Percentiles rank a stretch among this genome's conserved stretches.
Conservation (phyloP, 2,329 filamentous ascomycete species). For the Fusarium albosuccineum region DNA sequence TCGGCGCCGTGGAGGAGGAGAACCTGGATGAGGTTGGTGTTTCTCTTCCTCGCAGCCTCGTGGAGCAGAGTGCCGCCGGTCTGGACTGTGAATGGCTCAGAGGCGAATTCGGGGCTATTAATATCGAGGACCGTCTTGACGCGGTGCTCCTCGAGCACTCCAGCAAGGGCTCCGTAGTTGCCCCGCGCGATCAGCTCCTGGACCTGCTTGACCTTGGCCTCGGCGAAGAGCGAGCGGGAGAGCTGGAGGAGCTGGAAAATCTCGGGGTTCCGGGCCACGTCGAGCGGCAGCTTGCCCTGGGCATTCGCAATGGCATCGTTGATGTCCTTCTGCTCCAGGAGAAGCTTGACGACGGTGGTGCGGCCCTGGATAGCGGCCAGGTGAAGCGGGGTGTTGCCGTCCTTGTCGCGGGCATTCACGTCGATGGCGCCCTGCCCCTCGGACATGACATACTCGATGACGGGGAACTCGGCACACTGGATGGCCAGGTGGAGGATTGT, state of each 20-base stretch:
- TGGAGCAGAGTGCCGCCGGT: constrained; percentile 93
- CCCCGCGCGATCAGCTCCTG: constrained; percentile 80
- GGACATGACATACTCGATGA: constrained; percentile 95
- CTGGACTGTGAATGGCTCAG: constrained; percentile 81
- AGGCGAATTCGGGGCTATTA: constrained; percentile 89
- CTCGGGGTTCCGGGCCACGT: constrained; percentile 90
- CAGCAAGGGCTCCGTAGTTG: constrained; percentile 83
- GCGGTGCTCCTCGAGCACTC: constrained; percentile 84
- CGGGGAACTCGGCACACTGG: constrained; percentile 91
- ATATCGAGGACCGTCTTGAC: constrained; percentile 91
- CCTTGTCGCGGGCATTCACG: constrained; percentile 89
- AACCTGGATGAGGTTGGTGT: constrained; percentile 88
- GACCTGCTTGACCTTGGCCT: constrained; percentile 85
- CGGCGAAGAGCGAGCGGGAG: constrained; percentile 88
- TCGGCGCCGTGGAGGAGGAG: constrained; percentile 94
- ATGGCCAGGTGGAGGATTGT: constrained; percentile 94
- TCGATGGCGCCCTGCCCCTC: constrained; percentile 77
- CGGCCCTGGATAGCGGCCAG: constrained; percentile 87
- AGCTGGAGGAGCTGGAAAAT: constrained; percentile 97
- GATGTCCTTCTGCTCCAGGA: constrained; percentile 85
- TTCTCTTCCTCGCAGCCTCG: constrained; percentile 89
- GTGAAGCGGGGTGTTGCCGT: constrained; percentile 94
- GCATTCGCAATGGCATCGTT: constrained; percentile 91
- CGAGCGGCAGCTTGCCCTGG: constrained; percentile 86
- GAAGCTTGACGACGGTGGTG: constrained; percentile 81